Evolutionary conservation across 1,139 yeast species (phyloP), one percentile per base, ranked within the genome.

Genomic region (Saccharomyces hybrid): DNA sequence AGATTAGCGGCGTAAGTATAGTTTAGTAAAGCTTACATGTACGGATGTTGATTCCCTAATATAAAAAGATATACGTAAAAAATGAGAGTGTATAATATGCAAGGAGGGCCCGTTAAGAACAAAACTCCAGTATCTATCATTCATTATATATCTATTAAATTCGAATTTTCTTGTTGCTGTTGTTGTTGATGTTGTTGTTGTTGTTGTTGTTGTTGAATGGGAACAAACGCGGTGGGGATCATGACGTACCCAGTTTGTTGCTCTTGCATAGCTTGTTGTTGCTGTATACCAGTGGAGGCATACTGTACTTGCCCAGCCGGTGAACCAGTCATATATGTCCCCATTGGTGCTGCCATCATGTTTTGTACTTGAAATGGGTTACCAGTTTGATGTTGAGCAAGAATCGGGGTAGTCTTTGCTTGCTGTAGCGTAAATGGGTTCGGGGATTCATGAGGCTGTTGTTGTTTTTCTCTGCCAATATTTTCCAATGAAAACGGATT

Each of bases 401-500:
- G 44, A 38, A 38, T 19, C 11, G 44, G 44, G 4, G 44, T 38
- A 11, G 44, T 16, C 7, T 50, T 49, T 21, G 31, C 49, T 42
- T 41, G 51, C 26, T 50, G 51, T 28, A 41, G 42, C 8, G 14
- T 27, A 29, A 50, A 50, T 29, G 52, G 52, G 24, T 50, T 50
- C 12, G 52, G 49, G 31, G 46, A 31, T 11, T 6, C 32, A 28
- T 21, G 12, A 3, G 28, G 29, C 19, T 38, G 24, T 38, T 48
- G 56, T 38, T 44, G 51, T 32, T 55, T 51, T 38, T 53, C 56
- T 16, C 57, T 57, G 24, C 53, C 56, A 26, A 57, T 50, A 28
- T 53, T 53, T 14, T 54, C 56, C 2, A 56, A 48, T 5, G 55
- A 50, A 56, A 64, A 68, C 24, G 73, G 71, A 50, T 69, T 71